Evolutionary conservation across 768 basidiomycete species (phyloP).

Genomic region (Suillus paluster): DNA sequence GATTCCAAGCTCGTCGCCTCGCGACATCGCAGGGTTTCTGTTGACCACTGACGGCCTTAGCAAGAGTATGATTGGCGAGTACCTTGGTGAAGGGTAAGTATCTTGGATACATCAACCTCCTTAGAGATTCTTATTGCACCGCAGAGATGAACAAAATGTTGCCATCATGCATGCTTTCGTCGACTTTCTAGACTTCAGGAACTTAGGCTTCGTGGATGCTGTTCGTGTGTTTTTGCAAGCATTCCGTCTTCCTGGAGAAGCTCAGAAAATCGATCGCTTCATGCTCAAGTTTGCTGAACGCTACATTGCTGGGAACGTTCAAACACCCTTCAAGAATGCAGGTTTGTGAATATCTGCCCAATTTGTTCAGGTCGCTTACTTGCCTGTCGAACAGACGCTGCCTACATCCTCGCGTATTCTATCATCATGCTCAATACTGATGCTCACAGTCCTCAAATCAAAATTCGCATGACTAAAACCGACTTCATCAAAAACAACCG

Average conservation of each 20-base stretch:
- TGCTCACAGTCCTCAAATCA: slow-evolving; percentile 93
- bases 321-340: slow-evolving; percentile 91
- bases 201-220: slow-evolving; percentile 85
- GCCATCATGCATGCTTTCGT: slow-evolving; percentile 98
- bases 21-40: slow-evolving; percentile 85
- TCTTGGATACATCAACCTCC: neutral
- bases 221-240: slow-evolving; percentile 89
- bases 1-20: slow-evolving; percentile 71
- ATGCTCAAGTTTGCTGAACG: slow-evolving; percentile 99
- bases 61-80: slow-evolving; percentile 97
- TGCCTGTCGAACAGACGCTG: slow-evolving; percentile 63
- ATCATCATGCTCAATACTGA: slow-evolving; percentile 97
- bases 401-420: slow-evolving; percentile 94
- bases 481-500: slow-evolving; percentile 96
- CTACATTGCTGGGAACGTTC: slow-evolving; percentile 87
- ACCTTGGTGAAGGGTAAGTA: slow-evolving; percentile 92
- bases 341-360: slow-evolving; percentile 53
- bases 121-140: slow-evolving; percentile 4
- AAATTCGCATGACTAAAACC: slow-evolving; percentile 89
- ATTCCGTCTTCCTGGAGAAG: slow-evolving; percentile 95
- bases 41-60: slow-evolving; percentile 89
- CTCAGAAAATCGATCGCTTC: slow-evolving; percentile 98
- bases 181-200: slow-evolving; percentile 86
- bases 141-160: slow-evolving; percentile 86
- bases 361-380: slow-evolving; percentile 12